phyloP scores from a whole-genome alignment of 768 basidiomycete genomes.

The Ramaria rubella region DNA sequence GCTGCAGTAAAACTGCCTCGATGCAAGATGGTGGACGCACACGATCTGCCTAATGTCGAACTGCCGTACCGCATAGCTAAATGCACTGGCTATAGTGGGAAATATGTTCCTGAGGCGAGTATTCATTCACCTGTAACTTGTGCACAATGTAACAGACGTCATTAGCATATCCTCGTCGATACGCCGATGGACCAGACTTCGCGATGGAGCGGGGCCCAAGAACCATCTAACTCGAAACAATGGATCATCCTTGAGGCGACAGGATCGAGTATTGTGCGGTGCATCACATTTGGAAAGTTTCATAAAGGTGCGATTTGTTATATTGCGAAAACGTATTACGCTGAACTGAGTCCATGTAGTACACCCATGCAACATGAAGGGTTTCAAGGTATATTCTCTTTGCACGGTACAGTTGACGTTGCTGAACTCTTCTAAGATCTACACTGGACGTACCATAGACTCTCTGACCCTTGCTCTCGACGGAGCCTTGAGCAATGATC shows the following conservation, averaged over 20 bases:
- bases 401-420: no score
- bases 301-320: conserved; percentile 25
- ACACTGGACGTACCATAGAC: conserved; percentile 56
- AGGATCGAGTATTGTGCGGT: conserved; percentile 49
- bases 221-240: conserved; percentile 49
- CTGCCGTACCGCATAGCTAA: conserved; percentile 5
- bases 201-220: conserved; percentile 69
- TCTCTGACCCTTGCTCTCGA: conserved; percentile 65
- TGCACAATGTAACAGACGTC: background rate
- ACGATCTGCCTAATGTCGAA: background rate
- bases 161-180: conserved; percentile 58
- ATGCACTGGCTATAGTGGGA: conserved; percentile 5
- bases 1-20: background rate
- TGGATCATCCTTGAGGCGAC: conserved; percentile 69
- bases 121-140: background rate
- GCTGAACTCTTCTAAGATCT: conserved; percentile 35
- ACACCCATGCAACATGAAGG: conserved; percentile 82
- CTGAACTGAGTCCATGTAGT: conserved; percentile 34
- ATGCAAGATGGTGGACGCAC: background rate
- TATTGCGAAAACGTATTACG: background rate
- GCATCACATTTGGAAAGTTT: conserved; percentile 71
- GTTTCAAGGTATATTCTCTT: conserved; percentile 40
- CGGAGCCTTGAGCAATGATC: conserved; percentile 58
- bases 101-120: conserved; percentile 5
- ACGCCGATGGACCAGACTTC: conserved; percentile 57